A percentile compares a stretch with the other conserved stretches of the same genome.
These are phyloP conservation scores for Lathyrus oleraceus DNA, from an alignment of 306 rosid species.

Conservation along the genomic window DNA sequence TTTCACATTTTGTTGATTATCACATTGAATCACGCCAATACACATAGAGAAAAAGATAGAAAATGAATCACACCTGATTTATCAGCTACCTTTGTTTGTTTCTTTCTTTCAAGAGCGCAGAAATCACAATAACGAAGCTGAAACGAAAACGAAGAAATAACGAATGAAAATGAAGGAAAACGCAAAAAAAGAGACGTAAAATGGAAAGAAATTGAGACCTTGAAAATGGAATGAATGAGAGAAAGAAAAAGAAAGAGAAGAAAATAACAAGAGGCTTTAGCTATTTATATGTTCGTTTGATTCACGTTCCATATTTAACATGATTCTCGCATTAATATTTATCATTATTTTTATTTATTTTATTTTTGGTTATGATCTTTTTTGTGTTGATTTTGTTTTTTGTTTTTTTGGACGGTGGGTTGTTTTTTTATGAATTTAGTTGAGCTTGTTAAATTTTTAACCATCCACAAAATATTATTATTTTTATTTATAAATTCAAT, in stretches of 20 bases:
- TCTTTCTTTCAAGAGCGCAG: neutral
- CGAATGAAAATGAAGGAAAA: neutral
- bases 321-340: constrained; percentile 21
- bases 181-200: neutral
- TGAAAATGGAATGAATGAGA: constrained; percentile 29
- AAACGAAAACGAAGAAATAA: neutral
- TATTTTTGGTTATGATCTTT: neutral
- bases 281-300: constrained; percentile 46
- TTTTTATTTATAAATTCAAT: no score
- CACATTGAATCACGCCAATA: neutral
- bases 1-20: neutral
- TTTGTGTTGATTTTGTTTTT: neutral
- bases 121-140: neutral
- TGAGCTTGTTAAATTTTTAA: no score
- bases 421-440: no score
- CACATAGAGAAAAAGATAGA: constrained; percentile 23
- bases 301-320: constrained; percentile 26
- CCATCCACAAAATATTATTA: no score
- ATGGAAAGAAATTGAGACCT: neutral
- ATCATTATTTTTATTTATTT: neutral
- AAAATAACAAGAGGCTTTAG: constrained; percentile 20
- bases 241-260: constrained; percentile 15
- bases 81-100: neutral
- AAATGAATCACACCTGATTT: constrained; percentile 35
- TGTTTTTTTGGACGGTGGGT: no score